These are phyloP conservation scores for Plectosphaerella cucumerina DNA, from an alignment of 2,329 filamentous ascomycete genomes.

Conservation along the genomic window DNA sequence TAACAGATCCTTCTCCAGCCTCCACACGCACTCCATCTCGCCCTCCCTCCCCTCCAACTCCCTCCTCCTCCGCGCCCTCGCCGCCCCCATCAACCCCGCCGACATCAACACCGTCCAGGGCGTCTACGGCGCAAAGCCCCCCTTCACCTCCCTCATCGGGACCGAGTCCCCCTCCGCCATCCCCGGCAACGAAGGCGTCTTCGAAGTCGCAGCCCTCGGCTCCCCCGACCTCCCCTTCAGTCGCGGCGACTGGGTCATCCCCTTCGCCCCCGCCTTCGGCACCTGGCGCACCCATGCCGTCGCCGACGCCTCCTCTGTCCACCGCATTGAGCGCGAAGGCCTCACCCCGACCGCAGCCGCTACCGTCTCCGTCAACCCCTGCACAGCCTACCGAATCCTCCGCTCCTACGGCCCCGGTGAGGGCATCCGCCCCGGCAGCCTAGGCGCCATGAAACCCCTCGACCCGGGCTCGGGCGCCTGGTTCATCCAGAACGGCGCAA, in stretches of 20 bases:
- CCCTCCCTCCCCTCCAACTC: constrained; percentile 61
- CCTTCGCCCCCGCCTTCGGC: constrained; percentile 76
- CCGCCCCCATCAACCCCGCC: constrained; percentile 90
- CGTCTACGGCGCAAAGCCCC: constrained; percentile 83
- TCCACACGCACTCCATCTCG: constrained; percentile 74
- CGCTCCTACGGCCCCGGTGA: constrained; percentile 63
- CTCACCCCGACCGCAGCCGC: constrained; percentile 75
- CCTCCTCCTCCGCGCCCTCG: constrained; percentile 81
- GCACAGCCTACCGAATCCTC: constrained; percentile 91
- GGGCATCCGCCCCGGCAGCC: constrained; percentile 32
- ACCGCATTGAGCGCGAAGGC: constrained; percentile 68
- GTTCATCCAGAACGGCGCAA: constrained; percentile 97
- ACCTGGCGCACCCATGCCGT: constrained; percentile 94
- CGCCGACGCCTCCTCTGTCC: constrained; percentile 50
- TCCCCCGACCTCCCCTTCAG: constrained; percentile 48
- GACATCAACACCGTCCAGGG: constrained; percentile 98
- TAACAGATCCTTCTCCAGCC: constrained; percentile 27
- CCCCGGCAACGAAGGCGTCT: constrained; percentile 88
- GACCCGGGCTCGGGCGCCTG: constrained; percentile 63
- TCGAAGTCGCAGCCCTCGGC: constrained; percentile 76
- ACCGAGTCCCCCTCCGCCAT: constrained; percentile 73
- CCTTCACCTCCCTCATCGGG: constrained; percentile 71
- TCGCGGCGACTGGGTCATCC: constrained; percentile 92
- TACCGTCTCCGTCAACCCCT: constrained; percentile 88
- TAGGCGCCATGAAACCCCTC: constrained; percentile 39